Conservation (phyloP, 2,329 filamentous ascomycete species). For the Tolypocladium capitatum region DNA sequence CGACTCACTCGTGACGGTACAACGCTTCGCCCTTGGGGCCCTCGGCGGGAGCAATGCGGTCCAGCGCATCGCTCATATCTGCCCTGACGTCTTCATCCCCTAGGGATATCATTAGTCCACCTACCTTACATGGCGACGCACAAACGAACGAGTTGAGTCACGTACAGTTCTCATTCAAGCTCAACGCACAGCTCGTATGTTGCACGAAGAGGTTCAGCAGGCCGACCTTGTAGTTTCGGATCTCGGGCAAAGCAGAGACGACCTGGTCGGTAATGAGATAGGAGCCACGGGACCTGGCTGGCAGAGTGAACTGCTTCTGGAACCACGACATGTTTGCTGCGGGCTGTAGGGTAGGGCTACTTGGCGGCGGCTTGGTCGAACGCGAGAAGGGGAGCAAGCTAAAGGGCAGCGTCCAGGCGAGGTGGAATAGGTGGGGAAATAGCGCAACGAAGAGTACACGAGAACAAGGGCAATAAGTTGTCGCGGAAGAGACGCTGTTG, state of each 20-base stretch:
- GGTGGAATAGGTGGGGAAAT: slow-evolving; percentile 40
- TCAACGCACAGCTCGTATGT: slow-evolving; percentile 85
- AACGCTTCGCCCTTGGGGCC: slow-evolving; percentile 60
- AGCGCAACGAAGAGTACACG: slow-evolving; percentile 36
- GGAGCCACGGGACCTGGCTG: slow-evolving; percentile 62
- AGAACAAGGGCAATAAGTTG: slow-evolving; percentile 31
- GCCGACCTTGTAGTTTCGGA: slow-evolving; percentile 71
- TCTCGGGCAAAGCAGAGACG: slow-evolving; percentile 58
- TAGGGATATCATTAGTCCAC: slow-evolving; percentile 3
- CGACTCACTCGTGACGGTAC: slow-evolving; percentile 54
- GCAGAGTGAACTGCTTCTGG: slow-evolving; percentile 75
- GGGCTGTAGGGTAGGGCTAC: slow-evolving; percentile 15
- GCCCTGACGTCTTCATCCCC: slow-evolving; percentile 69
- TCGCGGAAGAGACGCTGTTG: slow-evolving; percentile 21
- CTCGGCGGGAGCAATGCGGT: slow-evolving; percentile 69
- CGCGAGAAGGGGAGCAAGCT: slow-evolving; percentile 21
- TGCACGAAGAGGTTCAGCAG: slow-evolving; percentile 85
- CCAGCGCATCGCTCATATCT: slow-evolving; percentile 90
- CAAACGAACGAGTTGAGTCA: slow-evolving; percentile 27
- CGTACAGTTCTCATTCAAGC: slow-evolving; percentile 77
- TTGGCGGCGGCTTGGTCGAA: slow-evolving; percentile 7
- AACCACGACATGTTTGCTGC: slow-evolving; percentile 53
- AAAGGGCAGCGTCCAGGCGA: slow-evolving; percentile 35
- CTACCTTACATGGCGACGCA: slow-evolving; percentile 9
- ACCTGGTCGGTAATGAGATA: slow-evolving; percentile 83